phyloP scores from a whole-genome alignment of 2,329 filamentous ascomycete genomes.

The Epichloe aotearoae region DNA sequence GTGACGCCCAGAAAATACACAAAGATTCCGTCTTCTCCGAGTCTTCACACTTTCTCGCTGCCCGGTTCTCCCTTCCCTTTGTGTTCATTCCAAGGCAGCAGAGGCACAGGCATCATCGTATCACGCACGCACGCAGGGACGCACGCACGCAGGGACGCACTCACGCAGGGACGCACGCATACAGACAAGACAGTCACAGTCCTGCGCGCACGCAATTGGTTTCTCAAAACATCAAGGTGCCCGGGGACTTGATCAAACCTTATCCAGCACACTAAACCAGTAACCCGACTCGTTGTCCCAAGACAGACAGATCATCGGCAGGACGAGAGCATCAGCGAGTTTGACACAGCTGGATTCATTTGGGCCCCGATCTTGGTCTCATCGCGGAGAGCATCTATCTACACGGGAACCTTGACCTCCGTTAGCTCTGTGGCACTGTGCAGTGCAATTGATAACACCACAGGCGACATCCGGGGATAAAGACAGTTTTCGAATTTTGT shows the following conservation, averaged over 20 bases:
- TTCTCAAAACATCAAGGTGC: not conserved
- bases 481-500: not conserved
- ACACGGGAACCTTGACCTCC: too few relatives aligned
- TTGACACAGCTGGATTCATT: too few relatives aligned
- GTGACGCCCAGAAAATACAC: constrained; percentile 2
- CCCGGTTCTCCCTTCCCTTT: constrained; percentile 1
- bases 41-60: not conserved
- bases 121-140: not conserved
- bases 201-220: not conserved
- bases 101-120: not conserved
- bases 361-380: too few relatives aligned
- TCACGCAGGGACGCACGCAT: not conserved
- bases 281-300: not conserved
- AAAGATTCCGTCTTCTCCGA: constrained; percentile 1
- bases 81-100: not conserved
- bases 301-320: not conserved
- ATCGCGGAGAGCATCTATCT: too few relatives aligned
- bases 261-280: not conserved
- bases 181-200: not conserved
- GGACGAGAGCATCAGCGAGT: not conserved
- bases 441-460: too few relatives aligned
- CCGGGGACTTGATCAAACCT: not conserved
- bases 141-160: not conserved
- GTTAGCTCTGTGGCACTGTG: too few relatives aligned
- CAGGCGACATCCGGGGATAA: not conserved